Conservation (phyloP, 176 grass and related monocot genomes). For the Oryza rufipogon region DNA sequence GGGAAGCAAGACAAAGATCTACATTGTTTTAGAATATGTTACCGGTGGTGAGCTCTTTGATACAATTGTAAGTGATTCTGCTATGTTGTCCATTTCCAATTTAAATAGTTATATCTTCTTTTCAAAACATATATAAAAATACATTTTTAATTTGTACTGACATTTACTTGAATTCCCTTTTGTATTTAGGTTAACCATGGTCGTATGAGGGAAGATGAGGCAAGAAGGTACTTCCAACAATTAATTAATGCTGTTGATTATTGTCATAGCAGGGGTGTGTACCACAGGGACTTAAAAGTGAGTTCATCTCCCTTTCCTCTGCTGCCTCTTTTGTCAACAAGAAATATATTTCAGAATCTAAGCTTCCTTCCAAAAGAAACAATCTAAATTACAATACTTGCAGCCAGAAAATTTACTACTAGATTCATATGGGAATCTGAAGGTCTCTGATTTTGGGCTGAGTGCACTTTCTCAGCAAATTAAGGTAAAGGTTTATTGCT, state of each 20-base stretch:
- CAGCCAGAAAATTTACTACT: slow-evolving; percentile 95
- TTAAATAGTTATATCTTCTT: slow-evolving; percentile 9
- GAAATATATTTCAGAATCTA: slow-evolving; percentile 31
- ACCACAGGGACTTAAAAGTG: slow-evolving; percentile 96
- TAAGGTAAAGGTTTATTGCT: slow-evolving; percentile 53
- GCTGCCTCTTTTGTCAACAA: not conserved
- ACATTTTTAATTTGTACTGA: not conserved
- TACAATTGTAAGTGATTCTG: slow-evolving; percentile 74
- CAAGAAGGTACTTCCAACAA: slow-evolving; percentile 94
- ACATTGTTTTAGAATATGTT: slow-evolving; percentile 86
- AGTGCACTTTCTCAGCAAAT: slow-evolving; percentile 89
- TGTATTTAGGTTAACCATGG: slow-evolving; percentile 80
- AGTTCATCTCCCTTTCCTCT: slow-evolving; percentile 13
- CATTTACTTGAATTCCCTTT: not conserved
- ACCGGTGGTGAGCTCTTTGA: slow-evolving; percentile 95
- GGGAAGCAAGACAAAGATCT: slow-evolving; percentile 96
- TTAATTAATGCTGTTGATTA: slow-evolving; percentile 98
- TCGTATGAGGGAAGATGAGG: slow-evolving; percentile 94
- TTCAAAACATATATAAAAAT: not conserved
- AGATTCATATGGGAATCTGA: slow-evolving; percentile 79
- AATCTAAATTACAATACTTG: slow-evolving; percentile 34
- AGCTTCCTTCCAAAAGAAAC: not conserved
- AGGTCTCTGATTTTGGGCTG: slow-evolving; percentile 95
- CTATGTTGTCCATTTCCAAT: not conserved
- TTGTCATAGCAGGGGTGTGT: slow-evolving; percentile 98